These are phyloP conservation scores for Yarrowia yakushimensis DNA, from an alignment of 805 yeast genomes.

Conservation along the genomic window DNA sequence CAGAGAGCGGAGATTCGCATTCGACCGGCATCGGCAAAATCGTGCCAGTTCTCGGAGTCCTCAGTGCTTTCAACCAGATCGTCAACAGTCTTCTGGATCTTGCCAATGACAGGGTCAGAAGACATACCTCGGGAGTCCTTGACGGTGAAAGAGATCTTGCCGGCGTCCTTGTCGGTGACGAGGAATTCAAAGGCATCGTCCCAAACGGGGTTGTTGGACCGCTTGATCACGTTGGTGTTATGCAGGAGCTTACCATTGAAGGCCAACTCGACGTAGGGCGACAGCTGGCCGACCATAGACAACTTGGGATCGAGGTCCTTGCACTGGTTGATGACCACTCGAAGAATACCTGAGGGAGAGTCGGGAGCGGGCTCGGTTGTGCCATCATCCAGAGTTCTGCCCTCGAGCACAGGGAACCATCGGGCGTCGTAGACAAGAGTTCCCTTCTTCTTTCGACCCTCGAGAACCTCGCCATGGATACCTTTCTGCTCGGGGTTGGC, in stretches of 20 bases:
- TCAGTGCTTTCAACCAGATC: constrained; percentile 74
- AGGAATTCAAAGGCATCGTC: constrained; percentile 61
- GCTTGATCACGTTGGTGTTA: constrained; percentile 57
- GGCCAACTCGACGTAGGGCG: constrained; percentile 69
- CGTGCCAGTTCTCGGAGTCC: constrained; percentile 75
- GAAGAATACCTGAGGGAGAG: constrained; percentile 86
- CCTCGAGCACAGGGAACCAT: constrained; percentile 67
- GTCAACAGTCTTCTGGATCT: constrained; percentile 49
- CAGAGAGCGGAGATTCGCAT: constrained; percentile 66
- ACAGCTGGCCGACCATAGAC: constrained; percentile 48
- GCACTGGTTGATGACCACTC: constrained; percentile 62
- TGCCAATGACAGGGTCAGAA: constrained; percentile 56
- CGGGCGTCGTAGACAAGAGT: constrained; percentile 63
- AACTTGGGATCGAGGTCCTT: constrained; percentile 47
- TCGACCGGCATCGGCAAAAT: constrained; percentile 65
- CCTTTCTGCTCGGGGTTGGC: constrained; percentile 47
- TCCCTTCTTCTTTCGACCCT: constrained; percentile 85
- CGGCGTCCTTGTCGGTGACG: constrained; percentile 64
- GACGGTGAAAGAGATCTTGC: constrained; percentile 64
- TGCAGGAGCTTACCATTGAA: constrained; percentile 58
- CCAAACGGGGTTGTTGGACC: constrained; percentile 66
- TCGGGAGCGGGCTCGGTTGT: constrained; percentile 83
- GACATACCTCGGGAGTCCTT: constrained; percentile 58
- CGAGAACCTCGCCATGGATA: constrained; percentile 54
- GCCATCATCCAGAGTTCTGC: constrained; percentile 63